phyloP scores from a whole-genome alignment of 2,329 filamentous ascomycete genomes.

The Aspergillus sp. region DNA sequence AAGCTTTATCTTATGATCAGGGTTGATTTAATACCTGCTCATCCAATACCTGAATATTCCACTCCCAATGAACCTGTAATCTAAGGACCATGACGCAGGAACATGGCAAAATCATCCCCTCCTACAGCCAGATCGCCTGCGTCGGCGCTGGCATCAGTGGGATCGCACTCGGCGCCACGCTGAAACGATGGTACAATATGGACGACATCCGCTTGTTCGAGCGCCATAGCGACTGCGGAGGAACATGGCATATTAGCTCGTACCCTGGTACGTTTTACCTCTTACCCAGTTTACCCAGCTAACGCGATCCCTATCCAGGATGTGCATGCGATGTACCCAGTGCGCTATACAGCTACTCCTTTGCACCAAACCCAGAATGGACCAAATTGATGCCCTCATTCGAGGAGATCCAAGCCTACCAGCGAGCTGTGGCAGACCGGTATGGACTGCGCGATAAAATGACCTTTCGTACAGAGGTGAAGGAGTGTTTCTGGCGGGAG shows the following conservation, averaged over 20 bases:
- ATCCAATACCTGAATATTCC: too few relatives aligned
- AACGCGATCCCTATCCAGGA: slow-evolving; percentile 24
- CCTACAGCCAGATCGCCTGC: slow-evolving; percentile 29
- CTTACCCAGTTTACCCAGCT: slow-evolving; percentile 8
- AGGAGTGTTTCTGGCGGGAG: slow-evolving; percentile 48
- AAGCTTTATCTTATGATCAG: too few relatives aligned
- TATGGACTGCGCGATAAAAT: slow-evolving; percentile 41
- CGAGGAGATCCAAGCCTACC: slow-evolving; percentile 52
- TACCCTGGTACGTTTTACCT: slow-evolving; percentile 49
- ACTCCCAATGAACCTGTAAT: too few relatives aligned
- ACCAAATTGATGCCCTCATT: slow-evolving; percentile 49
- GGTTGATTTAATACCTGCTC: too few relatives aligned
- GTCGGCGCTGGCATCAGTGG: slow-evolving; percentile 62
- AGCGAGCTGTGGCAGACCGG: slow-evolving; percentile 48
- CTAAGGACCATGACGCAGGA: background rate
- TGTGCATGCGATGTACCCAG: slow-evolving; percentile 55
- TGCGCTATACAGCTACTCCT: slow-evolving; percentile 56
- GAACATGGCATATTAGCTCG: slow-evolving; percentile 62
- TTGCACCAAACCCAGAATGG: slow-evolving; percentile 53
- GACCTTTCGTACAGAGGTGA: slow-evolving; percentile 17
- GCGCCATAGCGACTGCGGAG: slow-evolving; percentile 54
- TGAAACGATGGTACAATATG: slow-evolving; percentile 58
- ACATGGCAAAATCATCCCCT: slow-evolving; percentile 1
- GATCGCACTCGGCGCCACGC: slow-evolving; percentile 58
- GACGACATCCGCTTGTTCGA: slow-evolving; percentile 62